These are phyloP conservation scores for Boletus vermiculosoides DNA, from an alignment of 768 basidiomycete species.

Conservation along the genomic window DNA sequence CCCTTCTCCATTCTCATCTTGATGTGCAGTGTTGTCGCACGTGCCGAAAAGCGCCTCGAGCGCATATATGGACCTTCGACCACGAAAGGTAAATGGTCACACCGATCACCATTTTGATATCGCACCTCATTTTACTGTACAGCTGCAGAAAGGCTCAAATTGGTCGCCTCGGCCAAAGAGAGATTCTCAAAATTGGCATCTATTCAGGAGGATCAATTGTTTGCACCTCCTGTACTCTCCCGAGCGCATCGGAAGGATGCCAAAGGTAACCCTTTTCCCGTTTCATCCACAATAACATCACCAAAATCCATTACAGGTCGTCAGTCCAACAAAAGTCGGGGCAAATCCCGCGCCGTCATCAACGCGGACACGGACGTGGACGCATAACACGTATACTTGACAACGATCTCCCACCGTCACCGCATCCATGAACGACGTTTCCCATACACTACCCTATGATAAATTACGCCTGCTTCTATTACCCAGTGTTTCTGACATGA, in stretches of 20 bases:
- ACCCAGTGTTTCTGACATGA: background rate
- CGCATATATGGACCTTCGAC: slow-evolving; percentile 28
- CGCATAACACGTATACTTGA: background rate
- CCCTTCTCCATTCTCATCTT: background rate
- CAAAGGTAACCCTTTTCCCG: slow-evolving; percentile 2
- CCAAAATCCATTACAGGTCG: background rate
- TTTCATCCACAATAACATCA: background rate
- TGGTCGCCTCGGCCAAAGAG: slow-evolving; percentile 17
- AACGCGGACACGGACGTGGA: slow-evolving; percentile 12
- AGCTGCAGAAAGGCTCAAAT: slow-evolving; percentile 19
- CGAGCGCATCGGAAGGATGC: slow-evolving; percentile 11
- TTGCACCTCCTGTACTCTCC: slow-evolving; percentile 14
- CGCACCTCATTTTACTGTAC: background rate
- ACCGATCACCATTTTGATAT: background rate
- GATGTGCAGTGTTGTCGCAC: slow-evolving; percentile 21
- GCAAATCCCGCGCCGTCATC: slow-evolving; percentile 4
- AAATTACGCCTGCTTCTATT: background rate
- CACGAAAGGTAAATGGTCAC: slow-evolving; percentile 12
- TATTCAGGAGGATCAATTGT: slow-evolving; percentile 16
- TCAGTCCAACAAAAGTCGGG: background rate
- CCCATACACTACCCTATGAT: background rate
- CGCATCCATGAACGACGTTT: background rate
- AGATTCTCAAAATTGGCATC: slow-evolving; percentile 2
- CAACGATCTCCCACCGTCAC: slow-evolving; percentile 11
- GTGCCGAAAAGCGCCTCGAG: slow-evolving; percentile 30